A percentile compares a stretch with the other conserved stretches of the same genome.
Evolutionary conservation across 352 stramenopile genomes (phyloP).

Genomic region (Thalassiosira livingstoniorum): DNA sequence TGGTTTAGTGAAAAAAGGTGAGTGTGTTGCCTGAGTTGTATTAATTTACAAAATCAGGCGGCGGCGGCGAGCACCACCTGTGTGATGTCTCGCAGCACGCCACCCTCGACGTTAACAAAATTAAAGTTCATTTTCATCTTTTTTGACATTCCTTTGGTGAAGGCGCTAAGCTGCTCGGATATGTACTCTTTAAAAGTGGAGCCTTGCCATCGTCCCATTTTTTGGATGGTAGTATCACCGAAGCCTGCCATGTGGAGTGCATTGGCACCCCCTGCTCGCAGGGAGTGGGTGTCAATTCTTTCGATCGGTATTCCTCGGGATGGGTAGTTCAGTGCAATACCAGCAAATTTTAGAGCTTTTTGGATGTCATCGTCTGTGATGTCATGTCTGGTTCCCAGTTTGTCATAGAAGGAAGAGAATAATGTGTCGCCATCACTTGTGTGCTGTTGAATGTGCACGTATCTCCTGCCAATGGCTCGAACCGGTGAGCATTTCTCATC

Average conservation of each 20-base stretch:
- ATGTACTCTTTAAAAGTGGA: constrained; percentile 19
- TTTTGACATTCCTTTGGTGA: background rate
- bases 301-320: constrained; percentile 2
- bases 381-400: background rate
- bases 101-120: background rate
- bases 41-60: no score
- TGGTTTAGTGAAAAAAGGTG: no score
- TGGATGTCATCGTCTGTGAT: background rate
- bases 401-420: background rate
- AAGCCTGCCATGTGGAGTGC: background rate
- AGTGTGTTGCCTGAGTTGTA: no score
- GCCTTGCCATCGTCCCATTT: constrained; percentile 11
- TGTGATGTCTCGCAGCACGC: background rate
- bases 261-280: background rate
- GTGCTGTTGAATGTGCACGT: background rate
- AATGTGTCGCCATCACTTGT: background rate
- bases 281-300: background rate
- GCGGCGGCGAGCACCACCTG: no score
- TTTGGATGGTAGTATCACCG: background rate
- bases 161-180: background rate
- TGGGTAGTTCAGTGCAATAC: background rate
- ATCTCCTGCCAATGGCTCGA: background rate
- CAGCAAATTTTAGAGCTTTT: background rate
- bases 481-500: background rate
- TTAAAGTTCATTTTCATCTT: background rate